A percentile compares a stretch with the other conserved stretches of the same genome.
Evolutionary conservation across 345 rosid genomes (phyloP).

Genomic region (Hypericum androsaemum): DNA sequence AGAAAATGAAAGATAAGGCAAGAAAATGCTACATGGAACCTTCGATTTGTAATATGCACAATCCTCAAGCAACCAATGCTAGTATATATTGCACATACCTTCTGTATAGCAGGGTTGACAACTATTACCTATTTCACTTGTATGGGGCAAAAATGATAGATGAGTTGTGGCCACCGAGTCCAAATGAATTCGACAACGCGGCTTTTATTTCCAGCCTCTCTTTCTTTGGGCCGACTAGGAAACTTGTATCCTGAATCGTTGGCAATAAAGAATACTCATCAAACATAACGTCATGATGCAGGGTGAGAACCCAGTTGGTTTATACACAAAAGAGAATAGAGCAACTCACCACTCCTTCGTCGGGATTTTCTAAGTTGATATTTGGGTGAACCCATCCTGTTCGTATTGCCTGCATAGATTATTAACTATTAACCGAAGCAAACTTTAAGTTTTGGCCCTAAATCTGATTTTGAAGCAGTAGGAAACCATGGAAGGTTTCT

Average conservation of each 20-base stretch:
- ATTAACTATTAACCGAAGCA: slow-evolving; percentile 3
- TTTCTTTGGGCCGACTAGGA: slow-evolving; percentile 77
- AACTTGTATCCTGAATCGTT: slow-evolving; percentile 45
- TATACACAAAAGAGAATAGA: background rate
- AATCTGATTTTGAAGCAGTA: too few species aligned
- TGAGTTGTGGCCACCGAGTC: slow-evolving; percentile 97
- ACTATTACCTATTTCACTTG: slow-evolving; percentile 30
- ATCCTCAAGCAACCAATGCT: too few species aligned
- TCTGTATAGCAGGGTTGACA: too few species aligned
- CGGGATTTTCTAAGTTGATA: slow-evolving; percentile 82
- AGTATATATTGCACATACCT: too few species aligned
- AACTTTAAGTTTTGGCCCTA: too few species aligned
- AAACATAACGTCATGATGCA: background rate
- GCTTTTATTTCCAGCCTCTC: slow-evolving; percentile 74
- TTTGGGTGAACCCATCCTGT: slow-evolving; percentile 98
- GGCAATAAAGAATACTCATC: slow-evolving; percentile 1
- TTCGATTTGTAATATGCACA: too few species aligned
- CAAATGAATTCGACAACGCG: slow-evolving; percentile 84
- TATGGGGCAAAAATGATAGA: slow-evolving; percentile 86
- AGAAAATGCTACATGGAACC: too few species aligned
- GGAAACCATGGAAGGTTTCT: too few species aligned
- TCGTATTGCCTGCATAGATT: slow-evolving; percentile 56
- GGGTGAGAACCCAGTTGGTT: background rate
- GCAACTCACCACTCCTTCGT: slow-evolving; percentile 56
- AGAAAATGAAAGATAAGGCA: too few species aligned